Evolutionary conservation across 192 early-diverging fungal species (phyloP), one percentile per base, ranked within the genome.

Genomic region (Mortierella alpina): DNA sequence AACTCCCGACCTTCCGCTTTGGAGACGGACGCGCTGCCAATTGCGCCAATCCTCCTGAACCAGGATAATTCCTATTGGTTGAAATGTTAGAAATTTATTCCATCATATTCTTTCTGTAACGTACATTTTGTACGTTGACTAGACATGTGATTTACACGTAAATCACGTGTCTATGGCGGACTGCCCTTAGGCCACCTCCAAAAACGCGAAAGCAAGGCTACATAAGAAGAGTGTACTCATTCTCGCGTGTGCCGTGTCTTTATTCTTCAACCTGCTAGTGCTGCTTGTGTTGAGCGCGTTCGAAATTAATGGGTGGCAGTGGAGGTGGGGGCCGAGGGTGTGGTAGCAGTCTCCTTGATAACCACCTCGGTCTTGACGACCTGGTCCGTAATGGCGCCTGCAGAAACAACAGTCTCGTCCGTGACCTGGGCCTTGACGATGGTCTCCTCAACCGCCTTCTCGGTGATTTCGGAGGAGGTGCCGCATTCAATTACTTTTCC

Each of bases 1-100:
- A 72, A 72, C 70, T 72, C 70, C 70, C 70, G 70, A 72, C 70
- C 70, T 72, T 72, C 70, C 70, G 70, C 70, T 72, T 72, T 72
- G 70, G 70, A 72, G 70, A 72, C 70, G 70, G 70, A 72, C 70
- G 70, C 70, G 70, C 70, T 72, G 70, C 70, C 59, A 72, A 72
- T 71, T 71, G 69, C 69, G 69, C 69, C 69, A 71, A 71, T 71
- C 69, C 69, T 71, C 69, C 69, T 51, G 46, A 17, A 57, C 7
- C 9, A 20, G 44, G 54, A 56, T 56, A 42, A 44, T 55, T 41
- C 15, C 42, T 67, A 40, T 54, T 52, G 49, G 14, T 49, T 41
- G 49, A n/a, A 52, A 53, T 23, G 39, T 0, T 41, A 41, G 50
- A 8, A 12, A 20, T 15, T 47, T 41, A 0, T 63, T 20, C 5